phyloP scores from a whole-genome alignment of 2,329 filamentous ascomycete genomes.

The Capronia americana region DNA sequence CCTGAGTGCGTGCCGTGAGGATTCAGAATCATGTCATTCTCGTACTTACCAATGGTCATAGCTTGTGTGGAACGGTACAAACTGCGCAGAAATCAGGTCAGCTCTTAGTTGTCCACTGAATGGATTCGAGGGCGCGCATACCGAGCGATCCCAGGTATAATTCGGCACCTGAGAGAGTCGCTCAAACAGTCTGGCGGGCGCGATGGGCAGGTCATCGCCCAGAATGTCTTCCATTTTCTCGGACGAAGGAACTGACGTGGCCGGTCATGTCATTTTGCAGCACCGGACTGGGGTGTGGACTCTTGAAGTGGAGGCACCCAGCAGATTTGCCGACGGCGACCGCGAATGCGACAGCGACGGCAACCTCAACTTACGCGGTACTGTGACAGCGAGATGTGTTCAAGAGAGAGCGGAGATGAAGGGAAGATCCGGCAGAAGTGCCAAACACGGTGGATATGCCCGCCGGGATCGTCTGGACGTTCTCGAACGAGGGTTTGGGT shows the following conservation, averaged over 20 bases:
- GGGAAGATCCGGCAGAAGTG: conserved; percentile 6
- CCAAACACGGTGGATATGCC: conserved; percentile 11
- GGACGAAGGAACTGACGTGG: conserved; percentile 16
- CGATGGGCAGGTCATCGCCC: conserved; percentile 57
- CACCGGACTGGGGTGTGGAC: conserved; percentile 9
- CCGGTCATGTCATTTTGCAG: conserved; percentile 29
- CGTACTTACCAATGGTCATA: conserved; percentile 79
- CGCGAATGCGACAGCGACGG: conserved; percentile 7
- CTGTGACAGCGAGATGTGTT: conserved; percentile 2
- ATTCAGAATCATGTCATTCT: background rate
- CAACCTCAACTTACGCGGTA: conserved; percentile 7
- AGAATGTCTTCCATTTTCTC: conserved; percentile 44
- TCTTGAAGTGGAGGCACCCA: conserved; percentile 10
- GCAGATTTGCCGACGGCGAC: conserved; percentile 10
- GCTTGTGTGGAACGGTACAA: conserved; percentile 60
- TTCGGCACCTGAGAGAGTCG: conserved; percentile 74
- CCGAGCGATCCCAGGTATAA: conserved; percentile 76
- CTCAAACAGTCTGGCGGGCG: conserved; percentile 73
- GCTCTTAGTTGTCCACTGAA: background rate
- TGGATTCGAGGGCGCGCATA: conserved; percentile 27
- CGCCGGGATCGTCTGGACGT: conserved; percentile 11
- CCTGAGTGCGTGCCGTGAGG: background rate
- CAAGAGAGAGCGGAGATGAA: conserved; percentile 15
- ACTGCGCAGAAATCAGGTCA: conserved; percentile 25
- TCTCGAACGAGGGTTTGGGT: conserved; percentile 10